Conservation (phyloP, 2,329 filamentous ascomycete genomes). For the Microcyclospora tardicrescens region DNA sequence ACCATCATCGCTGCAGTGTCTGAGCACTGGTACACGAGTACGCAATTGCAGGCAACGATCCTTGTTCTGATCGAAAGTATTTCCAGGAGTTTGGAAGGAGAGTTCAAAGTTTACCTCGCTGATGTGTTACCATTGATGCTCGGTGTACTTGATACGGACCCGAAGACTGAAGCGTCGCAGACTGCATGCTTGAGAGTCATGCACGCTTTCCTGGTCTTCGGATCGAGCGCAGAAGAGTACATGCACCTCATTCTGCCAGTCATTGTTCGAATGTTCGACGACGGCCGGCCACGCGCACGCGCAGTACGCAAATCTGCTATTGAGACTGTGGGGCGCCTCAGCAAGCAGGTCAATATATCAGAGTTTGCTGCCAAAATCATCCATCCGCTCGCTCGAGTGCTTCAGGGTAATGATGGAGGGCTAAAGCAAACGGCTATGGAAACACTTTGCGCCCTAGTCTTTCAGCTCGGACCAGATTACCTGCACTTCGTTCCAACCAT, state of each 20-base stretch:
- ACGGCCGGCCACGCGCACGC: conserved; percentile 33
- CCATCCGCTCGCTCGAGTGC: conserved; percentile 74
- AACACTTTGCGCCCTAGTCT: conserved; percentile 86
- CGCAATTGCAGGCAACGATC: conserved; percentile 79
- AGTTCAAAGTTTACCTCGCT: conserved; percentile 94
- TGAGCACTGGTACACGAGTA: conserved; percentile 76
- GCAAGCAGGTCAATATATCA: conserved; percentile 90
- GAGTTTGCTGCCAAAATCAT: conserved; percentile 96
- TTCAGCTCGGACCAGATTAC: conserved; percentile 91
- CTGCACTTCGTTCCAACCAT: conserved; percentile 87
- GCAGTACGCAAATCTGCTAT: conserved; percentile 79
- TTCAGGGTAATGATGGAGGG: conserved; percentile 57
- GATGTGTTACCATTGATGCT: conserved; percentile 86
- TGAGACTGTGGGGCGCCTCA: conserved; percentile 87
- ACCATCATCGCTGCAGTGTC: conserved; percentile 76
- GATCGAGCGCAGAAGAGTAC: conserved; percentile 90
- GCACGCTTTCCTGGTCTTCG: conserved; percentile 91
- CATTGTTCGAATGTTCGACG: conserved; percentile 89
- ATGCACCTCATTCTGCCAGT: conserved; percentile 98
- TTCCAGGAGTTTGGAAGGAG: conserved; percentile 81
- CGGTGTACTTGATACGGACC: conserved; percentile 78
- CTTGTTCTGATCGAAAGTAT: conserved; percentile 87
- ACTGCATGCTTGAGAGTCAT: conserved; percentile 50
- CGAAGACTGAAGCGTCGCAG: conserved; percentile 51
- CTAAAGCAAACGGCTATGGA: conserved; percentile 77